Evolutionary conservation across 108 stramenopile species (phyloP), one percentile per base, ranked within the genome.

Genomic region (Seminavis robusta): DNA sequence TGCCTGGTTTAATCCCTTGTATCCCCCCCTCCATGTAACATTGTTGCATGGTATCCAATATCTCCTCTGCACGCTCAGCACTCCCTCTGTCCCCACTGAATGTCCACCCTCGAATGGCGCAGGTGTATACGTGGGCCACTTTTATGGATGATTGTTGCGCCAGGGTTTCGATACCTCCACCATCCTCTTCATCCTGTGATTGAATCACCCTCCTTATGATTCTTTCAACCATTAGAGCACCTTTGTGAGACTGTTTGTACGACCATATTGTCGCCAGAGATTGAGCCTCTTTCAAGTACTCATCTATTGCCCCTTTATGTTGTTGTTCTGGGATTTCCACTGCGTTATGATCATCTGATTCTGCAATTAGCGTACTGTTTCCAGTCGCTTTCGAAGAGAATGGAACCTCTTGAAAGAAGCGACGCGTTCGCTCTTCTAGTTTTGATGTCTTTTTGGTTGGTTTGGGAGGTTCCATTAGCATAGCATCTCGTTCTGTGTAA

Each of bases 101-200:
- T 11, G 71, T 58, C 71, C 71, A 72, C 17, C 34, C 47, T 4
- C 16, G 23, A 43, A 72, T 47, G n/a, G 66, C 63, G 11, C 23
- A 15, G 33, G 53, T 33, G 33, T 62, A 69, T 20, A 61, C 37
- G n/a, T 33, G 34, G 21, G 19, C 32, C 53, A 54, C 55, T 15
- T 56, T 47, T n/a, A 64, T 7, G 20, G 19, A 33, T 2, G 30
- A 29, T 1, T 41, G 47, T 20, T 33, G 42, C 10, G 23, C n/a
- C n/a, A n/a, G n/a, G n/a, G n/a, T n/a, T n/a, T n/a, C n/a, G n/a
- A n/a, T n/a, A n/a, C n/a, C n/a, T n/a, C n/a, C n/a, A n/a, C n/a
- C 13, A 55, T 64, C 55, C 25, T 15, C 45, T 16, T 52, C 53
- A 23, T 44, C 53, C 31, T 64, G 47, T 26, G 54, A 52, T 47